Evolutionary conservation across 331 rosid genomes (phyloP).

Genomic region (Rosa hybrid): DNA sequence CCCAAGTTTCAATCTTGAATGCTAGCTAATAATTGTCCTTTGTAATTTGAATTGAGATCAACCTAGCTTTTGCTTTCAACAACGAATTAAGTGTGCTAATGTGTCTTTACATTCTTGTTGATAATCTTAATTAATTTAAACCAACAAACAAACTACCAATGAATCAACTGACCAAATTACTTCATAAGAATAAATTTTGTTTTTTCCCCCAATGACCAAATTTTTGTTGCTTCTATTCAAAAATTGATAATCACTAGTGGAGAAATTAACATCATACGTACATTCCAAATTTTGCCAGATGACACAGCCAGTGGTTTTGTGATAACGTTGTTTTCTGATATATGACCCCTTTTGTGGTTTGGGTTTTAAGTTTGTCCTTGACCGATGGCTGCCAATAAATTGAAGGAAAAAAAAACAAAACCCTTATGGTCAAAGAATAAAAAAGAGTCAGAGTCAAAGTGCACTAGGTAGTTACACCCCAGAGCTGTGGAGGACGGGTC

Average conservation of each 20-base stretch:
- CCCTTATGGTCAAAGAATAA: neutral
- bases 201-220: neutral
- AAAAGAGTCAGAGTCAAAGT: slow-evolving; percentile 19
- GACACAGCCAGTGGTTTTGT: neutral
- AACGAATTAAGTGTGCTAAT: neutral
- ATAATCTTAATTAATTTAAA: neutral
- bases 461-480: slow-evolving; percentile 6
- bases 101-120: neutral
- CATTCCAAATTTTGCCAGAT: neutral
- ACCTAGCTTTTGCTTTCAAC: neutral
- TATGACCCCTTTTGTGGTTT: neutral
- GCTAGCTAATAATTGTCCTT: too few species aligned
- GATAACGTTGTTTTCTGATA: neutral
- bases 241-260: neutral
- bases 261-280: neutral
- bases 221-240: neutral
- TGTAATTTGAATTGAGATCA: neutral
- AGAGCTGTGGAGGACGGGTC: slow-evolving; percentile 13
- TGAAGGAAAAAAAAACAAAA: neutral
- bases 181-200: too few species aligned
- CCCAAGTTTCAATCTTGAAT: too few species aligned
- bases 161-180: neutral
- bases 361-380: neutral
- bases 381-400: neutral
- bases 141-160: neutral